A percentile compares a stretch with the other conserved stretches of the same genome.
Conservation (phyloP, 441 rosid species). For the Eutrema salsugineum region DNA sequence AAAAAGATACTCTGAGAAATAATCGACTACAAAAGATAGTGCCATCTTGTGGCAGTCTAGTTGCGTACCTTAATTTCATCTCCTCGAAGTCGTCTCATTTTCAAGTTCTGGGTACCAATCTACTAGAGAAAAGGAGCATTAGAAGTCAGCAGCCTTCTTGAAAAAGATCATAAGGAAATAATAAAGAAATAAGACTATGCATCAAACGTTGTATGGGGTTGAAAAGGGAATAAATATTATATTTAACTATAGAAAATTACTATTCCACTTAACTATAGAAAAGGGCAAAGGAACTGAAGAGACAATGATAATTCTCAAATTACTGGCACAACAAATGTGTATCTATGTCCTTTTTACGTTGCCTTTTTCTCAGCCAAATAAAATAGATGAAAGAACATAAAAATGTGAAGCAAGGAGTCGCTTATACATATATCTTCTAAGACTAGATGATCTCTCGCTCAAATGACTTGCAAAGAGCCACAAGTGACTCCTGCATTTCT, state of each 20-base stretch:
- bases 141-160: conserved; percentile 23
- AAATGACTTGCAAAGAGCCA: not conserved
- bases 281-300: not conserved
- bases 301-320: not conserved
- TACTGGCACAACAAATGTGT: not conserved
- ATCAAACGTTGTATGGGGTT: not conserved
- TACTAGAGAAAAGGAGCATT: conserved; percentile 39
- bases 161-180: not conserved
- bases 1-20: not conserved
- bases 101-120: conserved; percentile 80
- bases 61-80: conserved; percentile 78
- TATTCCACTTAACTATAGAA: too few species aligned
- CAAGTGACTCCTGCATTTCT: not conserved
- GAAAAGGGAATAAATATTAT: not conserved
- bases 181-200: not conserved
- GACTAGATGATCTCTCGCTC: too few species aligned
- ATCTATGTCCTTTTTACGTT: not conserved
- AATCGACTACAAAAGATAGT: not conserved
- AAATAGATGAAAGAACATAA: not conserved
- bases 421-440: not conserved
- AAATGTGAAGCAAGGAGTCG: not conserved
- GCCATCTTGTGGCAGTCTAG: not conserved
- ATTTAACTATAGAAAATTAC: too few species aligned
- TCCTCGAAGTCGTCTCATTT: conserved; percentile 82
- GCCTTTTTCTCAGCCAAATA: not conserved